Conservation (phyloP, 2,329 filamentous ascomycete genomes). For the Laburnicola sp. region DNA sequence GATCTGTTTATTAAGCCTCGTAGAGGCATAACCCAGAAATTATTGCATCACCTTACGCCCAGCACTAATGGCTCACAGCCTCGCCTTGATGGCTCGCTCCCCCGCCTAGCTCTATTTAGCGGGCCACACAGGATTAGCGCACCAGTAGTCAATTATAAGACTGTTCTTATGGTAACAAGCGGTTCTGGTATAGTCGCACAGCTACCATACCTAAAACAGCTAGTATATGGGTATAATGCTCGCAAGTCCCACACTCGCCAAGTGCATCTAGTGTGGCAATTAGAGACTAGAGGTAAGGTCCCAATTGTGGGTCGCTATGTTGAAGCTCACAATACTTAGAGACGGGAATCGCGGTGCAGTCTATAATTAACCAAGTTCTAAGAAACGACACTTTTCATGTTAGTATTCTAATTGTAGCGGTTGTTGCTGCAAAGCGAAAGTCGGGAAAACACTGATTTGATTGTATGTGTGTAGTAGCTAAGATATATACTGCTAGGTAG, state of each 20-base stretch:
- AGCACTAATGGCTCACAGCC: neutral
- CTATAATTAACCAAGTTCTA: conserved; percentile 13
- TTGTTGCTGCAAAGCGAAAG: too few relatives aligned
- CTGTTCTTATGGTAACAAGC: conserved; percentile 14
- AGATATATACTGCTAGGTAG: too few relatives aligned
- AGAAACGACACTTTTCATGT: conserved; percentile 11
- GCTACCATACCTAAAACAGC: conserved; percentile 15
- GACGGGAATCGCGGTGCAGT: conserved; percentile 9
- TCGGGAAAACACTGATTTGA: too few relatives aligned
- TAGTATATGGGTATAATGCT: conserved; percentile 17
- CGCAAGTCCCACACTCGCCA: conserved; percentile 8
- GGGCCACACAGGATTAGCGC: conserved; percentile 10
- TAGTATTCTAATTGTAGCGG: conserved; percentile 11
- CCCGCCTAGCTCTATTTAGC: conserved; percentile 15
- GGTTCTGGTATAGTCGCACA: conserved; percentile 11
- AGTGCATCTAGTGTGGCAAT: conserved; percentile 16
- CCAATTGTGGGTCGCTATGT: conserved; percentile 2
- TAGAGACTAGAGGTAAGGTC: conserved; percentile 14
- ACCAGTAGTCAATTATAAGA: conserved; percentile 10
- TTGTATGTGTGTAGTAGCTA: too few relatives aligned
- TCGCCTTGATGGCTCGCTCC: conserved; percentile 5
- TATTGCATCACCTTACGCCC: conserved; percentile 1
- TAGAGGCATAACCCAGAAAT: conserved; percentile 6
- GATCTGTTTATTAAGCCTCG: conserved; percentile 14
- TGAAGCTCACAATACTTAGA: conserved; percentile 11